phyloP scores from a whole-genome alignment of 1,284 basidiomycete species.

The Thecaphora thlaspeos region DNA sequence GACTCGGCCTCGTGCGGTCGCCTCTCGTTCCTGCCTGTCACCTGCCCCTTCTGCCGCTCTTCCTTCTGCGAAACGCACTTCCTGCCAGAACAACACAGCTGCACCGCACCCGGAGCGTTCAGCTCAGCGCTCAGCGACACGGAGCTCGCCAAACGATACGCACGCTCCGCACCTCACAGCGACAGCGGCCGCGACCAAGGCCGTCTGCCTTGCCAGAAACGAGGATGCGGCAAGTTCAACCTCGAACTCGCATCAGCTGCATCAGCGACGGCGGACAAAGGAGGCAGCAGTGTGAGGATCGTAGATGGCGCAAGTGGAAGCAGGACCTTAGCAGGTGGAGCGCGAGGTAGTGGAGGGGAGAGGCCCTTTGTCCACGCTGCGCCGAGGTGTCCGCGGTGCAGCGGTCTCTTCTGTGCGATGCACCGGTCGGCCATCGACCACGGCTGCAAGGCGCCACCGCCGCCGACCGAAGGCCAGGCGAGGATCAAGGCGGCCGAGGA shows the following conservation, averaged over 20 bases:
- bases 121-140: slow-evolving; percentile 25
- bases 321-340: background rate
- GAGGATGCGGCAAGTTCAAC: slow-evolving; percentile 43
- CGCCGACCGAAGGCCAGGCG: slow-evolving; percentile 41
- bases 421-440: slow-evolving; percentile 37
- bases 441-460: slow-evolving; percentile 35
- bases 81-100: slow-evolving; percentile 38
- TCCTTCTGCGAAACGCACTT: slow-evolving; percentile 45
- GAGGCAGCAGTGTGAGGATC: background rate
- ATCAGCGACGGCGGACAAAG: background rate
- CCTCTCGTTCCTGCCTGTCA: slow-evolving; percentile 45
- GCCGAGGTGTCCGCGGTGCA: slow-evolving; percentile 42
- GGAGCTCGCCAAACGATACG: slow-evolving; percentile 14
- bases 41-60: slow-evolving; percentile 33
- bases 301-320: background rate
- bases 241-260: slow-evolving; percentile 15
- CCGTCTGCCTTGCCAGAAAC: slow-evolving; percentile 42
- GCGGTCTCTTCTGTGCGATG: slow-evolving; percentile 37
- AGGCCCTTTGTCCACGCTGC: slow-evolving; percentile 33
- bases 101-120: slow-evolving; percentile 18
- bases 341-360: background rate
- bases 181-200: slow-evolving; percentile 12
- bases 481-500: slow-evolving; percentile 40
- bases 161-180: slow-evolving; percentile 5
- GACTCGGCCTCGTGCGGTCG: slow-evolving; percentile 23